A percentile compares a stretch with the other conserved stretches of the same genome.
Evolutionary conservation across 2,329 filamentous ascomycete genomes (phyloP).

Genomic region (Hawksworthiomyces lignivorus): DNA sequence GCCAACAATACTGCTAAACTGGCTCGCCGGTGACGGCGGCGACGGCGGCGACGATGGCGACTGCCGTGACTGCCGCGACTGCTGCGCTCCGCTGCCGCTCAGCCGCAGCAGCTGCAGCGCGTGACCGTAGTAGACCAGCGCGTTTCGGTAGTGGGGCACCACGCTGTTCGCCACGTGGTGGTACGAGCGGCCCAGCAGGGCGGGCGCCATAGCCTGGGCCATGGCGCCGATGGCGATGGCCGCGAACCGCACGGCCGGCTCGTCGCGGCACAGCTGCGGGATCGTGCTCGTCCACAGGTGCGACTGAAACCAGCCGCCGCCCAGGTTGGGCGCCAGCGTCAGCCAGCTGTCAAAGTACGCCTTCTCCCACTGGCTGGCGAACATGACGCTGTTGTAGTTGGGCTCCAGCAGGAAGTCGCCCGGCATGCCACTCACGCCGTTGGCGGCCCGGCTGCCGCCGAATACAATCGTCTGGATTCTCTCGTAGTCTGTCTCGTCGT

Average conservation of each 20-base stretch:
- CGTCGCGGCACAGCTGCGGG: constrained; percentile 25
- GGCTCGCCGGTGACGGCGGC: constrained; percentile 9
- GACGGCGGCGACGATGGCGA: constrained; percentile 15
- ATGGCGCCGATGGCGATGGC: constrained; percentile 30
- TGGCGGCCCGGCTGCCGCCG: no score
- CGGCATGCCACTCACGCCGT: background rate
- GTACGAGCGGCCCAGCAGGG: constrained; percentile 8
- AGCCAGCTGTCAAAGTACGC: constrained; percentile 23
- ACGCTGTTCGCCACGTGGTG: constrained; percentile 1
- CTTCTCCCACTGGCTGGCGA: constrained; percentile 16
- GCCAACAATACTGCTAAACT: no score
- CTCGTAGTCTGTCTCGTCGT: no score
- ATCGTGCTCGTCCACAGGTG: constrained; percentile 28
- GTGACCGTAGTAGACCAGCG: constrained; percentile 27
- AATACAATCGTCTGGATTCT: no score
- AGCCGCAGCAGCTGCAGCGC: constrained; percentile 21
- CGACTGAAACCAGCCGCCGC: constrained; percentile 25
- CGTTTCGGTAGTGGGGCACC: constrained; percentile 23
- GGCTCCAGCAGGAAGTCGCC: constrained; percentile 7
- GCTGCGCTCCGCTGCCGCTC: background rate
- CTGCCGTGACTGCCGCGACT: background rate
- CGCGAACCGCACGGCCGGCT: constrained; percentile 28
- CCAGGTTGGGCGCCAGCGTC: constrained; percentile 16
- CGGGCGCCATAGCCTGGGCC: constrained; percentile 14
- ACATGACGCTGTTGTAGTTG: constrained; percentile 12